phyloP scores from a whole-genome alignment of 208 protist species.

The Naegleria lovaniensis region DNA sequence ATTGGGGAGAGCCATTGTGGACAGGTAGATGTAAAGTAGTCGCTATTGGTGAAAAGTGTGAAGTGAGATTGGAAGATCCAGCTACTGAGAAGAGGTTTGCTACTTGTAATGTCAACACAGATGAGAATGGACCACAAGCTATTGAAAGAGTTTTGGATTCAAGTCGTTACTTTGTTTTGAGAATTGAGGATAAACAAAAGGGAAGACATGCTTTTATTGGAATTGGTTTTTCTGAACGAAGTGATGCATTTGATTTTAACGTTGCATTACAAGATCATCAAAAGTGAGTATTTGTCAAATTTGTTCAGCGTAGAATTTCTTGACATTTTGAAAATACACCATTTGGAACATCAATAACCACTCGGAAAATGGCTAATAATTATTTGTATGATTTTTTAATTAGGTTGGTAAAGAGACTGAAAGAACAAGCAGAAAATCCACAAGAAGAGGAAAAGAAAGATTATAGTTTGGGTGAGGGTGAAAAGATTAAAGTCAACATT shows the following conservation, averaged over 20 bases:
- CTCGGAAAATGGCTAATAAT: no score
- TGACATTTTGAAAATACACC: not conserved
- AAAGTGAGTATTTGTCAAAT: conserved; percentile 28
- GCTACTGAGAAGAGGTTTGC: conserved; percentile 13
- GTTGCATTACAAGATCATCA: conserved; percentile 49
- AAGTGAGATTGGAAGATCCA: conserved; percentile 26
- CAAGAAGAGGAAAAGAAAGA: conserved; percentile 16
- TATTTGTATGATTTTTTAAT: not conserved
- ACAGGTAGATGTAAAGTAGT: conserved; percentile 24
- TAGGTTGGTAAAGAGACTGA: not conserved
- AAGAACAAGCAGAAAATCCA: not conserved
- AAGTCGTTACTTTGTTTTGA: conserved; percentile 48
- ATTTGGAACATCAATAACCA: no score
- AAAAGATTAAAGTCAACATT: conserved; percentile 24
- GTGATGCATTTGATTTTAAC: conserved; percentile 50
- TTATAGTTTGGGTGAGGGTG: conserved; percentile 17
- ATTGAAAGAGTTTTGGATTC: conserved; percentile 47
- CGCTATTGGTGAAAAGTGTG: conserved; percentile 19
- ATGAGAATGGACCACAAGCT: conserved; percentile 4
- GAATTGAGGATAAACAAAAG: conserved; percentile 42
- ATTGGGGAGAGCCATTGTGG: conserved; percentile 21
- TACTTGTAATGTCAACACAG: conserved; percentile 2
- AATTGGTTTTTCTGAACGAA: conserved; percentile 48
- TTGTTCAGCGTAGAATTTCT: not conserved
- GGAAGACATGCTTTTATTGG: conserved; percentile 49